Evolutionary conservation across 2,329 filamentous ascomycete genomes (phyloP), one percentile per base, ranked within the genome.

Genomic region (Fusarium lyarnte): DNA sequence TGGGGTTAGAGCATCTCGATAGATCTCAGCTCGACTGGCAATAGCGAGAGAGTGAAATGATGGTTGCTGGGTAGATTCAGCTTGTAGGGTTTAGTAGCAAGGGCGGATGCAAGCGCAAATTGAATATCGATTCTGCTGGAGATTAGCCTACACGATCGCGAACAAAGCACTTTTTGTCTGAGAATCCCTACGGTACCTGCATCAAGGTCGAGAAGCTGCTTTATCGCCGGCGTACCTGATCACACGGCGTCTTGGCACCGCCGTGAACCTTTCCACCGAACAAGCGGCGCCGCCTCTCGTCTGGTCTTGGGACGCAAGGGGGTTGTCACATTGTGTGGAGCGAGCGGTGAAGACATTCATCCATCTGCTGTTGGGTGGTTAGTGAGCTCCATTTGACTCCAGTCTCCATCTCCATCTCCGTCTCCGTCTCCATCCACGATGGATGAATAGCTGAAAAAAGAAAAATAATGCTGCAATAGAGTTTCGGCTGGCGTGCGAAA

Each of bases 341-440:
- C 57, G 41, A 61, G 64, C 70, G 70, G 69, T 73, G 66, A 72
- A 73, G 66, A 70, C 57, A 57, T 64, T 52, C 39, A 58, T 29
- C 41, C 27, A 60, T 61, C 33, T 42, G 16, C 39, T 52, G 63
- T 62, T 67, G 63, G 64, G 64, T 53, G 25, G 25, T 39, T 46
- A 33, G 55, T 46, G 25, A 25, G 29, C 31, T 55, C 29, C n/a
- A 54, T 27, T 62, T 41, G 39, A 54, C 52, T 67, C 25, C n/a
- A 47, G 19, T 33, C 36, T 31, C 38, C 31, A n/a, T 47, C 27
- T 31, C 45, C 27, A 23, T 47, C 45, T 17, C 19, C 21, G 23
- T 49, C 46, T 9, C 27, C 27, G 27, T 29, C 27, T 29, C 31
- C 47, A 35, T 35, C 31, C 31, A 35, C 17, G 31, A 51, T 51